phyloP scores from a whole-genome alignment of 345 rosid species.

The Eucalyptus rudis region DNA sequence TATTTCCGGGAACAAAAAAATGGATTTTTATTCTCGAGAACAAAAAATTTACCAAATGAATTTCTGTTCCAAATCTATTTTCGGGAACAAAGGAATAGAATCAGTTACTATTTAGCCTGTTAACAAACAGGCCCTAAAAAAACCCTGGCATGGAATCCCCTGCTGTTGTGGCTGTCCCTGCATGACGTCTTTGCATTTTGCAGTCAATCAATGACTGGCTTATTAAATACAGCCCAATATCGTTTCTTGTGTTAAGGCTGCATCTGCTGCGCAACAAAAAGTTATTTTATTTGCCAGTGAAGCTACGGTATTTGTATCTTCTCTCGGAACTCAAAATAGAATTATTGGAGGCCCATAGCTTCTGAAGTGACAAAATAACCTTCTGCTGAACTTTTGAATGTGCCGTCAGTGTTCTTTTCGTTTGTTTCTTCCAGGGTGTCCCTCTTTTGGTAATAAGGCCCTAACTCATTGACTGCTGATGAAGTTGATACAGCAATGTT shows the following conservation, averaged over 20 bases:
- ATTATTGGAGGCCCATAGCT: neutral
- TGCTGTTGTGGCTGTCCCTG: neutral
- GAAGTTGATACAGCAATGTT: neutral
- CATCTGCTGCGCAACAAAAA: neutral
- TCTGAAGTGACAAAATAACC: neutral
- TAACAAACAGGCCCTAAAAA: neutral
- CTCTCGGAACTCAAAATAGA: neutral
- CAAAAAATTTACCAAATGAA: no score
- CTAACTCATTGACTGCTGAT: neutral
- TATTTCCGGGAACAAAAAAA: no score
- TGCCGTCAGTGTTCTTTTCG: neutral
- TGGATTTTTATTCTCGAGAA: no score
- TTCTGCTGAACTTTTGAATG: neutral
- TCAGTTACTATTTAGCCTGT: no score
- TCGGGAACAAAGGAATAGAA: no score
- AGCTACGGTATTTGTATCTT: neutral
- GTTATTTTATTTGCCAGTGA: neutral
- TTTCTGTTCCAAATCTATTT: no score
- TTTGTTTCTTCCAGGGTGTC: neutral
- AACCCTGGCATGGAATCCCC: neutral
- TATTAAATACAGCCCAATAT: neutral
- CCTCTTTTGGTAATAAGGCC: neutral
- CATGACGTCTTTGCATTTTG: neutral
- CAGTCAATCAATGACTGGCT: neutral
- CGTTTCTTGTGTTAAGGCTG: neutral